Base-by-base conservation (phyloP, 2,329 filamentous ascomycete species). In the Ploettnerulaceae sp. region DNA sequence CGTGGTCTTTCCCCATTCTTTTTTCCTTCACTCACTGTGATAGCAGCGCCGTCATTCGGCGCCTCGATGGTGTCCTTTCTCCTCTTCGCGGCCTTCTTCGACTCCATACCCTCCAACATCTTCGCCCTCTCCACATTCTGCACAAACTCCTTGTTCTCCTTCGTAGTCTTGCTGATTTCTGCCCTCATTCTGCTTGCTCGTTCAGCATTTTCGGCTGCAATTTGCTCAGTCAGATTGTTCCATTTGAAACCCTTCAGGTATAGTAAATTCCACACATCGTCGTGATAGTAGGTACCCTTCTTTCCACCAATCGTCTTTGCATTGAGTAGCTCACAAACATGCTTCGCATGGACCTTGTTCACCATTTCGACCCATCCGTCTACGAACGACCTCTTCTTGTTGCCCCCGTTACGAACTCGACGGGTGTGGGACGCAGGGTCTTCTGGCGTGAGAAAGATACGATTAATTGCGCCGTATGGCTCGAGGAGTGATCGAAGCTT, bases 291-390 rank as follows among this genome's bases (percentile, higher is more conserved):
- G 38, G 77, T 79, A 9, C 86, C 77, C 69, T 94, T 94, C 69
- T 90, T 90, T 20, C 88, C 88, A 40, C 87, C 87, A 49, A 93
- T 86, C 9, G 77, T 86, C 53, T 77, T 78, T 32, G 84, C 84
- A 62, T 94, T 94, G 39, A 94, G 71, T 20, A 85, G 74, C 56
- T 88, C 84, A 39, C 82, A 86, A 0, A 79, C 83, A n/a, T 77
- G 71, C 64, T 90, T 89, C 26, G 88, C 88, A 52, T 90, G 82
- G 53, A 75, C 75, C 66, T 93, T 93, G 52, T 76, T 74, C 26
- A 80, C 66, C 59, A 91, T 94, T 65, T 94, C 89, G 21, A 93
- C 80, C 88, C 88, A 94, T 35, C 88, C 89, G 66, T 94, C 89
- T 3, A 80, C 83, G 67, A 81, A 93, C n/a, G 78, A 78, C 49